phyloP scores from a whole-genome alignment of 352 stramenopile genomes.

The Globisporangium cederbergense region DNA sequence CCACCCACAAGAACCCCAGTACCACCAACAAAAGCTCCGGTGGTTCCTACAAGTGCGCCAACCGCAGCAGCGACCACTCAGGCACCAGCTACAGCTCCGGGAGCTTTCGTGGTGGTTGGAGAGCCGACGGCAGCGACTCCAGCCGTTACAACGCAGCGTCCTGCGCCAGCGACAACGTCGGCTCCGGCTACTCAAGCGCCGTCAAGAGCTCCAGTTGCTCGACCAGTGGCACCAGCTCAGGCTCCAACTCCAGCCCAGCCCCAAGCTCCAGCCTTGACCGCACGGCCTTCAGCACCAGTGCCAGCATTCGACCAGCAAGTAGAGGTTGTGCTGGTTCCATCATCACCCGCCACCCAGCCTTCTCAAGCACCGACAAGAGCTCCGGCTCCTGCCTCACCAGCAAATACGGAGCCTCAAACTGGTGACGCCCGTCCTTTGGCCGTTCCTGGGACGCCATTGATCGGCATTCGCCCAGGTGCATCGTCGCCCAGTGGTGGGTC shows the following conservation, averaged over 20 bases:
- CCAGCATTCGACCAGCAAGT: background rate
- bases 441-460: background rate
- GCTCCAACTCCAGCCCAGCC: background rate
- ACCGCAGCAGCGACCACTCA: background rate
- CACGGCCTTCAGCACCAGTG: no score
- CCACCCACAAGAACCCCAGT: background rate
- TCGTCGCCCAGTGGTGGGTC: background rate
- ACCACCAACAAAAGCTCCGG: background rate
- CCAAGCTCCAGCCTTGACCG: no score
- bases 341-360: background rate
- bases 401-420: background rate
- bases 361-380: background rate
- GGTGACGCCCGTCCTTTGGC: background rate
- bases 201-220: background rate
- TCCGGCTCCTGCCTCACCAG: background rate
- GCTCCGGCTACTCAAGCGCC: background rate
- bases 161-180: background rate
- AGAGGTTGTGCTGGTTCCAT: background rate
- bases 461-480: background rate
- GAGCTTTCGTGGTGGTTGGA: background rate
- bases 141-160: background rate
- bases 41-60: background rate
- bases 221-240: background rate
- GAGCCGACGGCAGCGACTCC: background rate
- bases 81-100: background rate